A percentile compares a stretch with the other conserved stretches of the same genome.
These are phyloP conservation scores for Pelargonium cotyledonis DNA, from an alignment of 441 rosid genomes.

Conservation along the genomic window DNA sequence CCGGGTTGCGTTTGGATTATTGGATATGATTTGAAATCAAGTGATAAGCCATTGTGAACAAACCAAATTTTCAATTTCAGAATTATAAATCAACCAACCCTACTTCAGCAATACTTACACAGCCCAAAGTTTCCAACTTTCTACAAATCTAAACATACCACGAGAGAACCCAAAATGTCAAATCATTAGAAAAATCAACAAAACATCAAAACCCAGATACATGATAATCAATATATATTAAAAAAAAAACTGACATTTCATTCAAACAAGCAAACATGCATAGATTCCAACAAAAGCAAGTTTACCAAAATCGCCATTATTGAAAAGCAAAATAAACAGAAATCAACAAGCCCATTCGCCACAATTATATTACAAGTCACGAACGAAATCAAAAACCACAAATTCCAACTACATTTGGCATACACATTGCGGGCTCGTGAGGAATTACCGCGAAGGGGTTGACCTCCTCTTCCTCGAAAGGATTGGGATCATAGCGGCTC, in stretches of 20 bases:
- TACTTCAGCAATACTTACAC: no score
- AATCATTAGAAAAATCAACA: no score
- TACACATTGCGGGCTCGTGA: not conserved
- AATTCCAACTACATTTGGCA: not conserved
- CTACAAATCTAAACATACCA: no score
- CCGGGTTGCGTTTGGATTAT: not conserved
- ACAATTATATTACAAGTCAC: not conserved
- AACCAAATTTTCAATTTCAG: no score
- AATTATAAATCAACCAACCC: no score
- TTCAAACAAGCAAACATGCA: not conserved
- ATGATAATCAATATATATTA: not conserved
- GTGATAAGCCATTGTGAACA: no score
- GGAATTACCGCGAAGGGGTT: slow-evolving; percentile 84
- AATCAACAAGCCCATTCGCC: not conserved
- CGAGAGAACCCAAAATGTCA: no score
- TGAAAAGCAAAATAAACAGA: not conserved
- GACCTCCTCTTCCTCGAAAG: slow-evolving; percentile 80
- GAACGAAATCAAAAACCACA: slow-evolving; percentile 6
- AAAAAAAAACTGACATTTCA: not conserved
- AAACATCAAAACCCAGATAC: not conserved
- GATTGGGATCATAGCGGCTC: slow-evolving; percentile 70
- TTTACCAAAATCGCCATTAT: slow-evolving; percentile 10
- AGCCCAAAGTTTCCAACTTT: no score
- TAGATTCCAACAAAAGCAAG: not conserved
- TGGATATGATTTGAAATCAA: no score